Evolutionary conservation across 345 rosid species (phyloP).

Genomic region (Erodium maritimum): DNA sequence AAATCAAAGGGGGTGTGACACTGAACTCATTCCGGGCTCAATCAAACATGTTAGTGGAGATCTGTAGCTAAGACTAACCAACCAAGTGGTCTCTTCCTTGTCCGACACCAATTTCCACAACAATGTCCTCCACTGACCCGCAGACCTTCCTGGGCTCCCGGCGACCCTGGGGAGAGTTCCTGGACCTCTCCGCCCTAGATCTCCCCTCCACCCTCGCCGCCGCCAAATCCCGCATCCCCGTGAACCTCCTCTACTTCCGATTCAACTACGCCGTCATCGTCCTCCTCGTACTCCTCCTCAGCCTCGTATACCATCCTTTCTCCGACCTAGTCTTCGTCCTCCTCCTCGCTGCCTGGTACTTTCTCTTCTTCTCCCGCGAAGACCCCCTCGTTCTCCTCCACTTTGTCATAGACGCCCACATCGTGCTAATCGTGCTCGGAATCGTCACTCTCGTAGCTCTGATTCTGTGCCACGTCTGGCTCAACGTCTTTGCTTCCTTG

Average conservation of each 20-base stretch:
- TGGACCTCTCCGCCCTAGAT: slow-evolving; percentile 35
- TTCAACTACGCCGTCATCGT: slow-evolving; percentile 35
- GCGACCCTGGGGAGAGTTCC: slow-evolving; percentile 44
- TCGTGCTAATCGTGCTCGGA: slow-evolving; percentile 28
- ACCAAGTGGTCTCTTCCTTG: too few relatives aligned
- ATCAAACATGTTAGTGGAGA: too few relatives aligned
- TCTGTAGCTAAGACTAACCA: too few relatives aligned
- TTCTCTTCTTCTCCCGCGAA: slow-evolving; percentile 57
- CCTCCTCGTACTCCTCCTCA: slow-evolving; percentile 28
- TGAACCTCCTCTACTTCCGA: slow-evolving; percentile 51
- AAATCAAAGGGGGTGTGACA: too few relatives aligned
- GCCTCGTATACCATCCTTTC: slow-evolving; percentile 46
- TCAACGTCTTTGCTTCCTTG: slow-evolving; percentile 25
- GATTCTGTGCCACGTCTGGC: slow-evolving; percentile 39
- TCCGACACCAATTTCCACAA: too few relatives aligned
- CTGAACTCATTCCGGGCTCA: too few relatives aligned
- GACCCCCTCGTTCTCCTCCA: slow-evolving; percentile 36
- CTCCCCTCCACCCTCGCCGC: slow-evolving; percentile 43
- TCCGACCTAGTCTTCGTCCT: slow-evolving; percentile 36
- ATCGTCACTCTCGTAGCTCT: slow-evolving; percentile 25
- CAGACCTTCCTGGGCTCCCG: too few relatives aligned
- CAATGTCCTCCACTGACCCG: too few relatives aligned
- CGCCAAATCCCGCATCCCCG: slow-evolving; percentile 47
- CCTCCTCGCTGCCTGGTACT: slow-evolving; percentile 44
- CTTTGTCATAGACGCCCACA: slow-evolving; percentile 27